These are phyloP conservation scores for Agastache rugosa DNA, from an alignment of 257 asterid species.

Conservation along the genomic window DNA sequence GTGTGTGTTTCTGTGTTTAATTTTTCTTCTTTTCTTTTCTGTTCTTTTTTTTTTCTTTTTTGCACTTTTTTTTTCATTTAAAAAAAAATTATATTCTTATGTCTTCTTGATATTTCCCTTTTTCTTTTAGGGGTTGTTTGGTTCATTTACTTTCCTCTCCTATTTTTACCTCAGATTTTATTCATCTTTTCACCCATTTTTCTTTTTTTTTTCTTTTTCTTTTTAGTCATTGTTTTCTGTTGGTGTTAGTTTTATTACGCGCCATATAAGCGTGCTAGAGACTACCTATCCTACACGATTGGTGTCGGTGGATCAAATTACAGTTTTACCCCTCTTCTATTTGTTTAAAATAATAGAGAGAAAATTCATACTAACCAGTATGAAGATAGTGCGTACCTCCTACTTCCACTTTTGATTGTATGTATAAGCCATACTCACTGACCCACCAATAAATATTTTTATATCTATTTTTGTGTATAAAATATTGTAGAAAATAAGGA, in stretches of 20 bases:
- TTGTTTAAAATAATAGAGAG: not conserved
- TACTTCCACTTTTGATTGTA: no score
- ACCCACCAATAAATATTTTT: no score
- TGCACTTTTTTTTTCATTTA: constrained; percentile 33
- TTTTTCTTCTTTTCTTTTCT: not conserved
- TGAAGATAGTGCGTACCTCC: no score
- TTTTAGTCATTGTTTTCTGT: constrained; percentile 8
- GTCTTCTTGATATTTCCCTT: not conserved
- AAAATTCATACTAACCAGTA: no score
- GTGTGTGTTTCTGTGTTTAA: constrained; percentile 26
- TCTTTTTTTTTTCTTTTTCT: not conserved
- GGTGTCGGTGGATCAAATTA: constrained; percentile 34
- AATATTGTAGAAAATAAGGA: no score
- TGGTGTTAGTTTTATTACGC: constrained; percentile 43
- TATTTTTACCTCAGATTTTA: not conserved
- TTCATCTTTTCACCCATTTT: not conserved
- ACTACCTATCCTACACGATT: not conserved
- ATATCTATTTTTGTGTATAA: no score
- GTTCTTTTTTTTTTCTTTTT: not conserved
- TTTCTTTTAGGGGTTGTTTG: not conserved
- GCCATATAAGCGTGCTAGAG: constrained; percentile 45
- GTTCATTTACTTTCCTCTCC: not conserved
- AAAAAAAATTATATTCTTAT: not conserved
- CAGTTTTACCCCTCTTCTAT: constrained; percentile 20
- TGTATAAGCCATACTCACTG: no score